Evolutionary conservation across 495 filamentous ascomycete genomes (phyloP).

Genomic region (Xeromyces bisporus): DNA sequence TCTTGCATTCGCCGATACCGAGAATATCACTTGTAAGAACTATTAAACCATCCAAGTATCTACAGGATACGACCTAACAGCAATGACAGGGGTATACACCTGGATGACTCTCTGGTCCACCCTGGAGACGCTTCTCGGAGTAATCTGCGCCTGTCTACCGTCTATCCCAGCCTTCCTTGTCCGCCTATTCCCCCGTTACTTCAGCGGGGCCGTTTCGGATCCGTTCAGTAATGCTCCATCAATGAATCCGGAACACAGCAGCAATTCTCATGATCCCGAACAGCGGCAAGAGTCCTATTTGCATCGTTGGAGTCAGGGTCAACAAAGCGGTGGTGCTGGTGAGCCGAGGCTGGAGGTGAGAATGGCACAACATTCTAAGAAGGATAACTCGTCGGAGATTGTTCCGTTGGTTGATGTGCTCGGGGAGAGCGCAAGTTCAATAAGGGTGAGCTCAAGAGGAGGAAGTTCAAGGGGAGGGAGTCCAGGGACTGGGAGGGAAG

Average conservation of each 20-base stretch:
- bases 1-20: slow-evolving; percentile 15
- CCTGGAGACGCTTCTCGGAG: slow-evolving; percentile 16
- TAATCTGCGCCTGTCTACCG: slow-evolving; percentile 20
- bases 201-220: slow-evolving; percentile 6
- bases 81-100: slow-evolving; percentile 24
- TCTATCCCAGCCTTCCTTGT: slow-evolving; percentile 16
- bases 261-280: background rate
- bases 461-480: no score
- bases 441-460: no score
- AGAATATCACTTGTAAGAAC: slow-evolving; percentile 18
- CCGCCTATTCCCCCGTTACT: slow-evolving; percentile 10
- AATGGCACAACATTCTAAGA: background rate
- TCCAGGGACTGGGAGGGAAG: no score
- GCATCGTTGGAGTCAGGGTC: no score
- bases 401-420: background rate
- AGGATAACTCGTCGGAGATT: background rate
- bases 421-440: background rate
- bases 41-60: background rate
- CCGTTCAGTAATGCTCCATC: no score
- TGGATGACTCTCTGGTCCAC: slow-evolving; percentile 18
- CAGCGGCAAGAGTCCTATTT: no score
- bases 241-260: no score
- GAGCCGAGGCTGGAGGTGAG: background rate
- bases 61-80: no score
- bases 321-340: no score